A percentile compares a stretch with the other conserved stretches of the same genome.
phyloP scores from a whole-genome alignment of 768 basidiomycete species.

The Collybiopsis confluens region DNA sequence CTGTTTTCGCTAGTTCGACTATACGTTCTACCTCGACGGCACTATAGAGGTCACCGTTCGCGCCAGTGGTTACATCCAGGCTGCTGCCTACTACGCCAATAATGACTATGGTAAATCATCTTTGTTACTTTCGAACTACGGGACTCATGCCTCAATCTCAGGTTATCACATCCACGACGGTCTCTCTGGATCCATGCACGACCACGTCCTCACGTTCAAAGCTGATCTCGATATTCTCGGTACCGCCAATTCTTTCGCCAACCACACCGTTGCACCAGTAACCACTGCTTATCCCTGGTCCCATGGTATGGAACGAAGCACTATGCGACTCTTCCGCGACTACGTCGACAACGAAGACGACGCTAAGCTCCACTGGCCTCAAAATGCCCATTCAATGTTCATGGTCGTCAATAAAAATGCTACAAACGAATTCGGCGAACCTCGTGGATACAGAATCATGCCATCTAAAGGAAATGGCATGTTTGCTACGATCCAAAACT shows the following conservation, averaged over 20 bases:
- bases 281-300: slow-evolving; percentile 42
- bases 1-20: slow-evolving; percentile 39
- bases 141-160: not conserved
- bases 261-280: slow-evolving; percentile 38
- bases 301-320: slow-evolving; percentile 24
- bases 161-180: slow-evolving; percentile 17
- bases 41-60: slow-evolving; percentile 50
- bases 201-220: slow-evolving; percentile 54
- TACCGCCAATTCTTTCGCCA: slow-evolving; percentile 44
- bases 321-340: slow-evolving; percentile 29
- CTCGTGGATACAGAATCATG: slow-evolving; percentile 46
- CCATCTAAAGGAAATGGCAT: slow-evolving; percentile 39
- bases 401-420: slow-evolving; percentile 38
- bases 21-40: slow-evolving; percentile 50
- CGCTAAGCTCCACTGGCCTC: slow-evolving; percentile 37
- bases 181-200: slow-evolving; percentile 42
- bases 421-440: slow-evolving; percentile 41
- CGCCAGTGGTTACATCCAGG: slow-evolving; percentile 55
- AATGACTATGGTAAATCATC: slow-evolving; percentile 36
- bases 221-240: slow-evolving; percentile 54
- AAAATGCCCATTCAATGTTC: slow-evolving; percentile 44
- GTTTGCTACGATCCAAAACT: slow-evolving; percentile 22
- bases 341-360: slow-evolving; percentile 41
- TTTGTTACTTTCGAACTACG: not conserved
- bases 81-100: slow-evolving; percentile 41